Evolutionary conservation across 164 flowering plant species (phyloP).

Genomic region (Cinnamomum micranthum): DNA sequence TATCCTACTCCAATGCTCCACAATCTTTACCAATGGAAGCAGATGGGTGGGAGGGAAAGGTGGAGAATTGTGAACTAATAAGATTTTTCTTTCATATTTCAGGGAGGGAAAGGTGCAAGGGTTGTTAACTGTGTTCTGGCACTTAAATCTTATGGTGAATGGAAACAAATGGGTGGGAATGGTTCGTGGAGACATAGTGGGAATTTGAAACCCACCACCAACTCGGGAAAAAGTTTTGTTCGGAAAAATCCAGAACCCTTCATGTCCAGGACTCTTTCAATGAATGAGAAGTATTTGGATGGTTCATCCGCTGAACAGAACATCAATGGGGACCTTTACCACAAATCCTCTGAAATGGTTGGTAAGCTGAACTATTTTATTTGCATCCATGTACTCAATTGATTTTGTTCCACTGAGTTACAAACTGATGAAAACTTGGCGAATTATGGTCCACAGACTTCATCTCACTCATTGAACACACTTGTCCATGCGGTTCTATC

Average conservation of each 20-base stretch:
- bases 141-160: conserved; percentile 80
- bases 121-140: conserved; percentile 81
- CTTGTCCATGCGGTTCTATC: conserved; percentile 70
- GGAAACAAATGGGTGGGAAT: conserved; percentile 78
- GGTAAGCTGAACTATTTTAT: conserved; percentile 28
- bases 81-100: conserved; percentile 9
- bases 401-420: neutral
- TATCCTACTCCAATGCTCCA: no score
- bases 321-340: conserved; percentile 22
- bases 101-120: conserved; percentile 91
- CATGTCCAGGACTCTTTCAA: conserved; percentile 54
- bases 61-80: no score
- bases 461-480: conserved; percentile 48
- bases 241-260: conserved; percentile 88
- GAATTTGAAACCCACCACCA: conserved; percentile 36
- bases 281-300: conserved; percentile 40
- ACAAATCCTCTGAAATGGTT: conserved; percentile 61
- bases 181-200: conserved; percentile 90
- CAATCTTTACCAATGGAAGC: no score
- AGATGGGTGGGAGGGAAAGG: no score
- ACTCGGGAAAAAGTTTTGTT: conserved; percentile 51
- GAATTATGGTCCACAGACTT: conserved; percentile 33
- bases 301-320: conserved; percentile 1
- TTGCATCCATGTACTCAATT: neutral
- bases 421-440: conserved; percentile 14